phyloP scores from a whole-genome alignment of 208 protist genomes.

The Leptomonas pyrrhocoris region DNA sequence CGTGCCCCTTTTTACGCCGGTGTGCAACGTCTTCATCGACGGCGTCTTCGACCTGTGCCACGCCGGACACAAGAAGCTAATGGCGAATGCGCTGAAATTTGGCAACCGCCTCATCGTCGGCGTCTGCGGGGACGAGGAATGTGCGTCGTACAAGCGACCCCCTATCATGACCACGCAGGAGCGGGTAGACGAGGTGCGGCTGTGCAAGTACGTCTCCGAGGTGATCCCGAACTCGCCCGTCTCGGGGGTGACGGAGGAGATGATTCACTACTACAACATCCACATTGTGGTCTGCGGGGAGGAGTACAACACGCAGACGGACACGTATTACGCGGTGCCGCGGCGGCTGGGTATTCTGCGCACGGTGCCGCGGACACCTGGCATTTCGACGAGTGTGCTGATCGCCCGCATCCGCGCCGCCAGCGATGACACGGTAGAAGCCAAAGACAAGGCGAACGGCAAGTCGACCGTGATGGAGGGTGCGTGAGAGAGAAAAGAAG shows the following conservation, averaged over 20 bases:
- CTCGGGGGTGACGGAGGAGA: slow-evolving; percentile 83
- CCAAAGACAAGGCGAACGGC: slow-evolving; percentile 62
- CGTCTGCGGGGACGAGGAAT: slow-evolving; percentile 91
- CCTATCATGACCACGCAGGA: slow-evolving; percentile 93
- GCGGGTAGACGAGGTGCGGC: slow-evolving; percentile 84
- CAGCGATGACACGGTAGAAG: slow-evolving; percentile 54
- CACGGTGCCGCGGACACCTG: slow-evolving; percentile 86
- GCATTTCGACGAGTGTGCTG: slow-evolving; percentile 90
- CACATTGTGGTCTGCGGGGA: slow-evolving; percentile 91
- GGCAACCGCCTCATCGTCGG: slow-evolving; percentile 93
- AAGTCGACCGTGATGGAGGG: slow-evolving; percentile 47
- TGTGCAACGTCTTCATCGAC: slow-evolving; percentile 92
- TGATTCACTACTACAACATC: slow-evolving; percentile 92
- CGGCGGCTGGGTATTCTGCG: slow-evolving; percentile 87
- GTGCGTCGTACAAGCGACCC: slow-evolving; percentile 85
- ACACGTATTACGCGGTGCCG: slow-evolving; percentile 90
- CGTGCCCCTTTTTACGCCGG: slow-evolving; percentile 89
- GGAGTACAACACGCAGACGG: slow-evolving; percentile 89
- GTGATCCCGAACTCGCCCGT: slow-evolving; percentile 91
- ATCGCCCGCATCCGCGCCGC: slow-evolving; percentile 80
- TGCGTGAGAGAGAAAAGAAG: slow-evolving; percentile 7
- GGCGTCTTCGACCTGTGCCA: slow-evolving; percentile 94
- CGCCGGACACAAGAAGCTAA: slow-evolving; percentile 88
- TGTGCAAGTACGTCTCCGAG: slow-evolving; percentile 91
- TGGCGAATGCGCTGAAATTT: slow-evolving; percentile 83